These are phyloP conservation scores for Friedmanniomyces endolithicus DNA, from an alignment of 495 filamentous ascomycete species.

Conservation along the genomic window DNA sequence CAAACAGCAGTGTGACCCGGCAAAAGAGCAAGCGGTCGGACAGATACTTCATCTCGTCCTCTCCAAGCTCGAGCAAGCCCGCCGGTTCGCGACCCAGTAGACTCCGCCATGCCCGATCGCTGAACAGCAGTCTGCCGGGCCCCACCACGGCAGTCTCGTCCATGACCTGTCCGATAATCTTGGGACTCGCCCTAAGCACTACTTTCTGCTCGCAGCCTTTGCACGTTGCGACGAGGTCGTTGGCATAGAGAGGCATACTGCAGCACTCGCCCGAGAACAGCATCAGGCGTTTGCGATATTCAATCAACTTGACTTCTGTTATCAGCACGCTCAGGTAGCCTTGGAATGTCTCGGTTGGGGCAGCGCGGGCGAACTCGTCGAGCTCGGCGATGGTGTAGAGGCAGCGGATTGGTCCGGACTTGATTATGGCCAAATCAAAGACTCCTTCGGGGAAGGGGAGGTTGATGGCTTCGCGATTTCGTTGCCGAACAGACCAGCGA, in stretches of 20 bases:
- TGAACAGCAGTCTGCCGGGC: slow-evolving; percentile 41
- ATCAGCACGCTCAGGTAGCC: slow-evolving; percentile 49
- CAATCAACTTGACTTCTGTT: slow-evolving; percentile 40
- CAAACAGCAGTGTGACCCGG: slow-evolving; percentile 43
- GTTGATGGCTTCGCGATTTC: slow-evolving; percentile 42
- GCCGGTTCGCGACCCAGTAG: slow-evolving; percentile 35
- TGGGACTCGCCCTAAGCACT: slow-evolving; percentile 42
- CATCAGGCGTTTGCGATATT: slow-evolving; percentile 35
- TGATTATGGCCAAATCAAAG: slow-evolving; percentile 41
- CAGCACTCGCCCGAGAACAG: slow-evolving; percentile 50
- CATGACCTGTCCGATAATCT: slow-evolving; percentile 38
- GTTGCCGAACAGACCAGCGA: slow-evolving; percentile 36
- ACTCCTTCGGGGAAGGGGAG: slow-evolving; percentile 39
- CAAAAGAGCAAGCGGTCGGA: slow-evolving; percentile 40
- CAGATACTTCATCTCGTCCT: slow-evolving; percentile 32
- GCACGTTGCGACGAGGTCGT: slow-evolving; percentile 36
- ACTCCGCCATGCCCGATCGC: slow-evolving; percentile 40
- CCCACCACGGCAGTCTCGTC: slow-evolving; percentile 45
- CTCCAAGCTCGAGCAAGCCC: slow-evolving; percentile 22
- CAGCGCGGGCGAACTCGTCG: slow-evolving; percentile 37
- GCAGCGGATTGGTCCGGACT: slow-evolving; percentile 34
- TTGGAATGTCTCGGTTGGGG: slow-evolving; percentile 34
- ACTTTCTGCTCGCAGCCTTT: slow-evolving; percentile 39
- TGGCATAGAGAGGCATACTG: slow-evolving; percentile 43
- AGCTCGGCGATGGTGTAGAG: slow-evolving; percentile 49